Conservation (phyloP, 371 early-diverging fungal genomes). For the Apophysomyces sp. region DNA sequence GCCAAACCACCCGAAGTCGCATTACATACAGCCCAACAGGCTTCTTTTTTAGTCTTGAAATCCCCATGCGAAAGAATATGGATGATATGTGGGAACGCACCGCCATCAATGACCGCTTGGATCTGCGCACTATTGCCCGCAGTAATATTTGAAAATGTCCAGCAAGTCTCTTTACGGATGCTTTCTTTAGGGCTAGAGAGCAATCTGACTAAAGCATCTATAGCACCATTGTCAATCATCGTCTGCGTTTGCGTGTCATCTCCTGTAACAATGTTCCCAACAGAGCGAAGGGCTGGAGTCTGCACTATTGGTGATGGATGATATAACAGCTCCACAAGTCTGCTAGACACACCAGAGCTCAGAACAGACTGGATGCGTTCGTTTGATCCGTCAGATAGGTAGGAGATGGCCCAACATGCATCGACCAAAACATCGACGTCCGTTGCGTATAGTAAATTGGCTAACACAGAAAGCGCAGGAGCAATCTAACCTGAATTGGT, state of each 20-base stretch:
- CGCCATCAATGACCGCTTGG: constrained; percentile 91
- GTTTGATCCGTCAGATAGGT: constrained; percentile 95
- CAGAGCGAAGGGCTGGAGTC: constrained; percentile 97
- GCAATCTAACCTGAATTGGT: constrained; percentile 55
- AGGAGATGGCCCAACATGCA: constrained; percentile 99
- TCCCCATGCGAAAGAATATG: constrained; percentile 75
- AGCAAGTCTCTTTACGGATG: constrained; percentile 99
- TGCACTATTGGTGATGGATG: constrained; percentile 86
- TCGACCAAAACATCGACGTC: constrained; percentile 97
- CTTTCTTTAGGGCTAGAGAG: constrained; percentile 89
- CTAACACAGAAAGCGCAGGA: constrained; percentile 84
- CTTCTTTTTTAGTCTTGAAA: constrained; percentile 50
- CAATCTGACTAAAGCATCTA: constrained; percentile 75
- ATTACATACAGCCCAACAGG: constrained; percentile 96
- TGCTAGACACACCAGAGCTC: constrained; percentile 85
- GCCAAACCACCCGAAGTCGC: constrained; percentile 85
- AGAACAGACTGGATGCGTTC: constrained; percentile 96
- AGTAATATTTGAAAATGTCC: constrained; percentile 99
- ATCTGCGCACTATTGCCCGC: constrained; percentile 96
- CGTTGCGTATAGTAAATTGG: constrained; percentile 81
- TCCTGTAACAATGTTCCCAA: constrained; percentile 99
- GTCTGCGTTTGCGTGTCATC: constrained; percentile 97
- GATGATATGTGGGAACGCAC: constrained; percentile 89
- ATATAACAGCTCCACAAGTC: constrained; percentile 89
- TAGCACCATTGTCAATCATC: constrained; percentile 86